Conservation (phyloP, 2,329 filamentous ascomycete genomes). For the Lasiodiplodia sp. region DNA sequence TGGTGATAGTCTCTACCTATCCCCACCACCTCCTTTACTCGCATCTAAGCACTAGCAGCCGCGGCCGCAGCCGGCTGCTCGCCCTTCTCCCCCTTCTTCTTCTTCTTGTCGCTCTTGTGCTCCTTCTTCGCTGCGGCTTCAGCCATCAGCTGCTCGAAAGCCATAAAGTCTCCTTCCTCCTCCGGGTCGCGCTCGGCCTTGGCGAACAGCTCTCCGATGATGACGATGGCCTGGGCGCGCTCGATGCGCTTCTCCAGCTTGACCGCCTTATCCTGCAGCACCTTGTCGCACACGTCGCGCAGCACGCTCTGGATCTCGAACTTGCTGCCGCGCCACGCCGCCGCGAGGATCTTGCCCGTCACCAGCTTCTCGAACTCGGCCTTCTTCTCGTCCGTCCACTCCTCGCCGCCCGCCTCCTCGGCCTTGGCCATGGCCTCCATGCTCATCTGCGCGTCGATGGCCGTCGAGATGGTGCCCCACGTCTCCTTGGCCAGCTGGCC, state of each 20-base stretch:
- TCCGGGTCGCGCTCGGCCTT: constrained; percentile 89
- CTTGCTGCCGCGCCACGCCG: constrained; percentile 94
- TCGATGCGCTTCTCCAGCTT: constrained; percentile 85
- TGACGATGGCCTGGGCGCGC: constrained; percentile 85
- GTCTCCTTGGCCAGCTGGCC: constrained; percentile 96
- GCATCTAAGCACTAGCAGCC: constrained; percentile 1
- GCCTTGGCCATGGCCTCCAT: constrained; percentile 99
- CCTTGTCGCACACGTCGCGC: constrained; percentile 89
- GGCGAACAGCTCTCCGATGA: constrained; percentile 87
- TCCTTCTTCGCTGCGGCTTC: constrained; percentile 97
- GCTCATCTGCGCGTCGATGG: constrained; percentile 95
- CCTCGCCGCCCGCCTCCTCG: constrained; percentile 92
- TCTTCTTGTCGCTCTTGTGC: constrained; percentile 75
- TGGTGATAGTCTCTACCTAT: background rate
- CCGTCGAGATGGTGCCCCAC: constrained; percentile 95
- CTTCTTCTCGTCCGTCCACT: constrained; percentile 98
- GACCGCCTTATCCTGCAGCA: constrained; percentile 81
- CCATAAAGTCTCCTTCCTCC: constrained; percentile 98
- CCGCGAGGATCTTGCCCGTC: constrained; percentile 96
- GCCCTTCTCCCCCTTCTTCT: constrained; percentile 25
- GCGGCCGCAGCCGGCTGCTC: constrained; percentile 5
- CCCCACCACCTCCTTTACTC: background rate
- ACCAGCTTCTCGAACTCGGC: constrained; percentile 94
- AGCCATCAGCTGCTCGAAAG: constrained; percentile 96
- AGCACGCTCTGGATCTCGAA: constrained; percentile 98